Conservation (phyloP, 1,139 yeast species). For the Yamadazyma epiphylla region DNA sequence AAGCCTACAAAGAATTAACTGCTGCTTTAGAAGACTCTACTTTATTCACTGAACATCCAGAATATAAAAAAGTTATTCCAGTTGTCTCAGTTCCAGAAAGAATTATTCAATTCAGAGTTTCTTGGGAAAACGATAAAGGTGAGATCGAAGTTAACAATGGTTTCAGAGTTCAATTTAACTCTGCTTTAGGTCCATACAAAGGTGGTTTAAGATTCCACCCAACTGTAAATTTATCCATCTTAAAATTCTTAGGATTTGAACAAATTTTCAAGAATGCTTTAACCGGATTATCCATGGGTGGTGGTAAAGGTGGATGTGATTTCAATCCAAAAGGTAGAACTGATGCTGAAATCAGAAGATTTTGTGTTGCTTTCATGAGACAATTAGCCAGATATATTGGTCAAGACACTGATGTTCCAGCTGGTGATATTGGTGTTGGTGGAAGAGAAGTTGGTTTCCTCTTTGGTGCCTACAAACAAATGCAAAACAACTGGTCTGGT, state of each 20-base stretch:
- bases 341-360: conserved; percentile 91
- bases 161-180: conserved; percentile 97
- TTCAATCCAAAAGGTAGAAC: conserved; percentile 95
- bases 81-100: conserved; percentile 95
- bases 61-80: conserved; percentile 83
- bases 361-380: conserved; percentile 94
- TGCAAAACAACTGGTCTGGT: conserved; percentile 94
- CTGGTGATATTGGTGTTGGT: conserved; percentile 97
- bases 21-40: conserved; percentile 89
- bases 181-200: conserved; percentile 98
- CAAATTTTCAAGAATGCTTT: conserved; percentile 98
- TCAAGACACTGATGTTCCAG: conserved; percentile 93
- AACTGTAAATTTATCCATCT: conserved; percentile 87
- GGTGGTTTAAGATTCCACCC: conserved; percentile 99
- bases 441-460: conserved; percentile 83
- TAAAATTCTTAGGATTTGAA: conserved; percentile 96
- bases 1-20: conserved; percentile 93
- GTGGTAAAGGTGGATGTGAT: conserved; percentile 99
- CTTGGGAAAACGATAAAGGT: conserved; percentile 96
- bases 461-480: conserved; percentile 94
- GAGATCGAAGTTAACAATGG: conserved; percentile 93
- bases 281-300: conserved; percentile 97
- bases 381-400: conserved; percentile 96
- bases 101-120: conserved; percentile 92
- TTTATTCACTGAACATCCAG: conserved; percentile 83